phyloP scores from a whole-genome alignment of 2,329 filamentous ascomycete genomes.

The Penicillium sp. region DNA sequence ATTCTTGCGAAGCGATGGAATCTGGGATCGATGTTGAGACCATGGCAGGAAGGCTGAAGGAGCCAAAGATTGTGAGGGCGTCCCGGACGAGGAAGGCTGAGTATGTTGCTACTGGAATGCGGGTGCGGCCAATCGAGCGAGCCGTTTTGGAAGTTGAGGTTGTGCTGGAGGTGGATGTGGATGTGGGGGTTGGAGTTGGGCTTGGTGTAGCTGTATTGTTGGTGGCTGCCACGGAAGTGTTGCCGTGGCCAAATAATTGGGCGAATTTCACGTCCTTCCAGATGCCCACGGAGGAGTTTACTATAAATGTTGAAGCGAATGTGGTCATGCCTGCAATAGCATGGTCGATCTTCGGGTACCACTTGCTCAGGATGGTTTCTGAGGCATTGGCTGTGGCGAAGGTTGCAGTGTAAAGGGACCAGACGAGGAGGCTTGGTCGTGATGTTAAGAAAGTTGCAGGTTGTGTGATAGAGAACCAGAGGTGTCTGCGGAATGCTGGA shows the following conservation, averaged over 20 bases:
- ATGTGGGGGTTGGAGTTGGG: conserved; percentile 2
- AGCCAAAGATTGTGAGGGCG: conserved; percentile 73
- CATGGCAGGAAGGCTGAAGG: conserved; percentile 33
- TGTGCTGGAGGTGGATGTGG: conserved; percentile 14
- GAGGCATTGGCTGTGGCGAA: conserved; percentile 83
- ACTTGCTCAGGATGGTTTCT: conserved; percentile 71
- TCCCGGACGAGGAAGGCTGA: conserved; percentile 74
- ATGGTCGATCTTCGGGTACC: conserved; percentile 50
- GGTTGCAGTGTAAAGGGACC: conserved; percentile 72
- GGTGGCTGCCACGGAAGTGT: conserved; percentile 8
- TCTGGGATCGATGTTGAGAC: conserved; percentile 56
- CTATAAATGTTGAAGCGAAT: conserved; percentile 70
- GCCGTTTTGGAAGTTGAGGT: conserved; percentile 20
- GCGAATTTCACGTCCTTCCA: conserved; percentile 87
- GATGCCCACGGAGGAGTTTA: conserved; percentile 72
- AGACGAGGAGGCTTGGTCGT: conserved; percentile 43
- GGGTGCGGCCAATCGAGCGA: conserved; percentile 28
- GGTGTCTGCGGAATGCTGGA: conserved; percentile 33
- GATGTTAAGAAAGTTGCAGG: conserved; percentile 40
- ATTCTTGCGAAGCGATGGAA: conserved; percentile 75
- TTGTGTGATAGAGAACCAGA: conserved; percentile 37
- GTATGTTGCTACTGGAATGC: conserved; percentile 48
- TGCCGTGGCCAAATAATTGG: conserved; percentile 59
- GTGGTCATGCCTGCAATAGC: conserved; percentile 72
- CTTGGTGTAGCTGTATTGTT: conserved; percentile 5